These are phyloP conservation scores for Candida pseudofarinosa DNA, from an alignment of 805 yeast genomes.

Conservation along the genomic window DNA sequence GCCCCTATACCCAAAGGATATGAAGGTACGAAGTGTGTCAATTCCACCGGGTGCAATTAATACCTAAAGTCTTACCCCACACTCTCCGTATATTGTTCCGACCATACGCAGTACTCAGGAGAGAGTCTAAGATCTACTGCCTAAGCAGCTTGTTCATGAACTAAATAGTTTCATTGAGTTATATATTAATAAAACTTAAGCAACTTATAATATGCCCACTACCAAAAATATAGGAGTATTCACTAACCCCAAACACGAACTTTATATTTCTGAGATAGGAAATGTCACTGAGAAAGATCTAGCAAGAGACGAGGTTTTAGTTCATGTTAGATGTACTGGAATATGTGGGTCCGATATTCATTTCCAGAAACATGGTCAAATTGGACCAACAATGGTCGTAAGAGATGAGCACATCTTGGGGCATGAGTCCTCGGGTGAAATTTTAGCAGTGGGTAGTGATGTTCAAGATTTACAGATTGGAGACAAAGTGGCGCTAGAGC, in stretches of 20 bases:
- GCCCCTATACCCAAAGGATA: no score
- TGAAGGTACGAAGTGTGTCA: no score
- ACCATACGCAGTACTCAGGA: no score
- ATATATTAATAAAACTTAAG: no score
- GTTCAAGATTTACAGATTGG: constrained; percentile 44
- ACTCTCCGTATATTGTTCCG: no score
- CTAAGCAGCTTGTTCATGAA: no score
- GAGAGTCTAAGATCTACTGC: no score
- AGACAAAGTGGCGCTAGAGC: constrained; percentile 50
- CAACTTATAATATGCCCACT: constrained; percentile 1
- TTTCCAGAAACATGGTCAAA: constrained; percentile 17
- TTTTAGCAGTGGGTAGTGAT: constrained; percentile 45
- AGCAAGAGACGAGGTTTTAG: constrained; percentile 13
- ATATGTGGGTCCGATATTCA: constrained; percentile 23
- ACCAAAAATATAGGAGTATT: constrained; percentile 7
- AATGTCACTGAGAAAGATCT: constrained; percentile 1
- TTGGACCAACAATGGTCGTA: constrained; percentile 23
- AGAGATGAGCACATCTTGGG: constrained; percentile 22
- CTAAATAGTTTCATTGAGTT: no score
- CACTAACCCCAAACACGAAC: constrained; percentile 8
- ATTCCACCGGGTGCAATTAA: no score
- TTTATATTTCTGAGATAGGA: constrained; percentile 4
- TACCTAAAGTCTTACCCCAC: no score
- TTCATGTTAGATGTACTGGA: constrained; percentile 18
- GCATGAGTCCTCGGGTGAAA: constrained; percentile 46